A percentile compares a stretch with the other conserved stretches of the same genome.
These are phyloP conservation scores for Rhododendron ovatum DNA, from an alignment of 148 eudicot species.

Conservation along the genomic window DNA sequence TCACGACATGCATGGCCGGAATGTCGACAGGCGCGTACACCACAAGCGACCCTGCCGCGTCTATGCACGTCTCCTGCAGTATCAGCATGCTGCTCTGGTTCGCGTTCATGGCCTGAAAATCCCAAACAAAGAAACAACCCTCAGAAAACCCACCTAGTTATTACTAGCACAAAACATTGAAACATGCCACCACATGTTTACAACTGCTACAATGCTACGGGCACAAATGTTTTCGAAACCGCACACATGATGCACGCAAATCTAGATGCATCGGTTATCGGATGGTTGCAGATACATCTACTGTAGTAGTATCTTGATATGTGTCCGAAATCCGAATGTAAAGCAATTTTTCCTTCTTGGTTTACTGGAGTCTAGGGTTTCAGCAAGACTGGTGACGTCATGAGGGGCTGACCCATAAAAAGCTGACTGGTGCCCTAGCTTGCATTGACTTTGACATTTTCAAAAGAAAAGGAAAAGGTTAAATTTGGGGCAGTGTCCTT, in stretches of 20 bases:
- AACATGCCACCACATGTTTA: background rate
- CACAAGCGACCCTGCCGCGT: conserved; percentile 81
- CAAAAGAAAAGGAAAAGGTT: conserved; percentile 7
- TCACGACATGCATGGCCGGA: conserved; percentile 91
- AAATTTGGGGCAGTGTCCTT: conserved; percentile 4
- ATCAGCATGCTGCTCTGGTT: conserved; percentile 95
- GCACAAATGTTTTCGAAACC: background rate
- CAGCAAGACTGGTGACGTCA: background rate
- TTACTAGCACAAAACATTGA: background rate
- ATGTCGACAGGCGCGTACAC: conserved; percentile 95
- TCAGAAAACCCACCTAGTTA: background rate
- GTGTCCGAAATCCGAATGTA: background rate
- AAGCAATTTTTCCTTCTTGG: background rate
- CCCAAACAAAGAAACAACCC: conserved; percentile 1
- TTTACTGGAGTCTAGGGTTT: background rate
- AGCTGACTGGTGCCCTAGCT: conserved; percentile 9
- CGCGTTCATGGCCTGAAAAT: conserved; percentile 60
- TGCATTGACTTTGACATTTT: conserved; percentile 20
- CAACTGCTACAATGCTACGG: background rate
- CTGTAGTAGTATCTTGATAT: background rate
- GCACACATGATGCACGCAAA: background rate
- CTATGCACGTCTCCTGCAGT: conserved; percentile 85
- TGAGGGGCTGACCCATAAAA: conserved; percentile 1
- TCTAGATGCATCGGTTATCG: background rate
- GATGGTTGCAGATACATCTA: background rate